Percentiles rank a stretch among this genome's conserved stretches.
Evolutionary conservation across 2,329 filamentous ascomycete genomes (phyloP).

Genomic region (Alternaria dauci): DNA sequence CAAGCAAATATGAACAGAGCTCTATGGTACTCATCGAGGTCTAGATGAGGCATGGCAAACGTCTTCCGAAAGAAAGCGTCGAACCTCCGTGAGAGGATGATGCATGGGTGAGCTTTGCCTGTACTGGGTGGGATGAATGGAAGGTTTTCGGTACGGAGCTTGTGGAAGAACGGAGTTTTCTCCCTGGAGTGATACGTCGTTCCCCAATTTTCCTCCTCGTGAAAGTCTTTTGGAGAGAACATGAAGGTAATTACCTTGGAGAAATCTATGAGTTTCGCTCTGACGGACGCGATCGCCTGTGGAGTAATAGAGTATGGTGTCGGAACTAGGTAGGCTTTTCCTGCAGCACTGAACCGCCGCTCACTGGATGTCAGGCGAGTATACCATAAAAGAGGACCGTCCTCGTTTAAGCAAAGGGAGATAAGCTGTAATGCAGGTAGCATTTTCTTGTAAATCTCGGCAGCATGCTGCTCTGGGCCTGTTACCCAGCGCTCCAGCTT

Average conservation of each 20-base stretch:
- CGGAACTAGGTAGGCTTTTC: slow-evolving; percentile 12
- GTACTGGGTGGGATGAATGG: neutral
- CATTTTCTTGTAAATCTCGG: slow-evolving; percentile 8
- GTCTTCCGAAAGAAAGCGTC: neutral
- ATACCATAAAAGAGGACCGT: slow-evolving; percentile 29
- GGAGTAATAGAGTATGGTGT: slow-evolving; percentile 3
- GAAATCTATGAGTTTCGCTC: slow-evolving; percentile 15
- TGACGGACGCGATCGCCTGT: slow-evolving; percentile 13
- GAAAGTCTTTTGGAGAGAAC: slow-evolving; percentile 18
- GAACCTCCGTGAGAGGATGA: neutral
- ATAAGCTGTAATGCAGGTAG: slow-evolving; percentile 24
- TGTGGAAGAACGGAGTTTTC: slow-evolving; percentile 6
- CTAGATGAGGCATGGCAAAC: neutral
- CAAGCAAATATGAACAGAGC: slow-evolving; percentile 23
- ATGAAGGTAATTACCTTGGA: slow-evolving; percentile 20
- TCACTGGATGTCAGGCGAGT: slow-evolving; percentile 26
- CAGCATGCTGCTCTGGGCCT: slow-evolving; percentile 22
- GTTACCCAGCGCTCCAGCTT: slow-evolving; percentile 24
- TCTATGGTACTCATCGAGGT: slow-evolving; percentile 10
- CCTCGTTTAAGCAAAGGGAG: slow-evolving; percentile 24
- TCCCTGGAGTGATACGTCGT: slow-evolving; percentile 3
- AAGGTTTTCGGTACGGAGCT: slow-evolving; percentile 3
- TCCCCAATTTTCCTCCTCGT: slow-evolving; percentile 8
- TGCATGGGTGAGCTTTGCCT: neutral
- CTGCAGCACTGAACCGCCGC: neutral